A percentile compares a stretch with the other conserved stretches of the same genome.
Conservation (phyloP, 2,329 filamentous ascomycete species). For the Madurella mycetomatis region DNA sequence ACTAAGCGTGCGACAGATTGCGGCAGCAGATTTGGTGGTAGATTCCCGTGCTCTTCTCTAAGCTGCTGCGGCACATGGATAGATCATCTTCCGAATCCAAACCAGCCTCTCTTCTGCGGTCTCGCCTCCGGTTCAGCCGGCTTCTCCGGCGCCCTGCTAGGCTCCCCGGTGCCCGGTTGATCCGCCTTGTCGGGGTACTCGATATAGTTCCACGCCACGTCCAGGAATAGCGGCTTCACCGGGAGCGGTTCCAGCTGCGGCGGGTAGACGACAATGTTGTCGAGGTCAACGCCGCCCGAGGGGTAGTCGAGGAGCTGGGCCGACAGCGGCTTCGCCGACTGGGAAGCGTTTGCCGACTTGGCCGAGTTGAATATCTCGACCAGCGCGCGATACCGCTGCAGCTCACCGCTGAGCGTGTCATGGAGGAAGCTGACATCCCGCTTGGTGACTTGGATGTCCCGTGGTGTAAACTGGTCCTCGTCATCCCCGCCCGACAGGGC, state of each 20-base stretch:
- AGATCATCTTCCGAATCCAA: slow-evolving; percentile 59
- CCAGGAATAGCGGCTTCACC: slow-evolving; percentile 92
- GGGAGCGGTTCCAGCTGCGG: slow-evolving; percentile 78
- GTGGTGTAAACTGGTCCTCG: slow-evolving; percentile 43
- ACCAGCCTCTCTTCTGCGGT: slow-evolving; percentile 68
- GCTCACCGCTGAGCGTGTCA: slow-evolving; percentile 61
- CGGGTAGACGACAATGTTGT: slow-evolving; percentile 80
- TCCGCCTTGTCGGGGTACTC: slow-evolving; percentile 68
- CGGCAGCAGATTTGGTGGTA: background rate
- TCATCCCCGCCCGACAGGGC: slow-evolving; percentile 40
- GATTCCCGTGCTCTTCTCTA: background rate
- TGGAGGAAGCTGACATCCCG: slow-evolving; percentile 56
- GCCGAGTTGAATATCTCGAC: slow-evolving; percentile 72
- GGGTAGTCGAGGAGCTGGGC: slow-evolving; percentile 75
- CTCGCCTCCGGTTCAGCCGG: slow-evolving; percentile 36
- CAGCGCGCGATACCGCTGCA: slow-evolving; percentile 77
- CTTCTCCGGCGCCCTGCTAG: slow-evolving; percentile 11
- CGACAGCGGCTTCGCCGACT: slow-evolving; percentile 57
- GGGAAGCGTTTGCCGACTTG: slow-evolving; percentile 42
- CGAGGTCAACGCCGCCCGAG: slow-evolving; percentile 63
- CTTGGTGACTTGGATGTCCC: slow-evolving; percentile 63
- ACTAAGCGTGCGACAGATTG: too few relatives aligned
- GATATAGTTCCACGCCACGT: slow-evolving; percentile 97
- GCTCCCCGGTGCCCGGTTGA: slow-evolving; percentile 7
- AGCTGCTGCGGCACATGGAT: background rate